These are phyloP conservation scores for Picocystis sp. DNA, from an alignment of 163 green algal species.

Conservation along the genomic window DNA sequence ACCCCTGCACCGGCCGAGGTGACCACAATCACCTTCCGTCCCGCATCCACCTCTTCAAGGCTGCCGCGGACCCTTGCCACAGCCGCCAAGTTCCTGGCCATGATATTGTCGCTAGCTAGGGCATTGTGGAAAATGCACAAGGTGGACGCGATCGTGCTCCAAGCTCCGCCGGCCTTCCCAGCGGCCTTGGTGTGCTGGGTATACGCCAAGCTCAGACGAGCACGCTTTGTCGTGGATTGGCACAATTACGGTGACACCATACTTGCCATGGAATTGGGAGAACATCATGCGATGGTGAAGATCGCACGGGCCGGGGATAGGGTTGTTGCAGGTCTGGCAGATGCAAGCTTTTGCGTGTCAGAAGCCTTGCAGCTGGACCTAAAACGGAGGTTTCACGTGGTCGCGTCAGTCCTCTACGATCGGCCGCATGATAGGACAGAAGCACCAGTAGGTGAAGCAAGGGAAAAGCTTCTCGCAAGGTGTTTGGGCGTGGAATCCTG, in stretches of 20 bases:
- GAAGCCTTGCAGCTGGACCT: slow-evolving; percentile 48
- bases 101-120: slow-evolving; percentile 41
- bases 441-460: slow-evolving; percentile 2
- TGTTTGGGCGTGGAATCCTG: slow-evolving; percentile 1
- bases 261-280: slow-evolving; percentile 47
- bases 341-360: slow-evolving; percentile 69
- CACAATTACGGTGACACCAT: slow-evolving; percentile 91
- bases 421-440: slow-evolving; percentile 50
- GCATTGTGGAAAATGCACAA: slow-evolving; percentile 14
- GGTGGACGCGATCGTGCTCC: slow-evolving; percentile 41
- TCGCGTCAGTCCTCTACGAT: slow-evolving; percentile 73
- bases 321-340: slow-evolving; percentile 4
- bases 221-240: slow-evolving; percentile 78
- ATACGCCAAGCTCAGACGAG: slow-evolving; percentile 33
- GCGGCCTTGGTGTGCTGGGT: slow-evolving; percentile 57
- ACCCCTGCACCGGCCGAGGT: too few relatives aligned
- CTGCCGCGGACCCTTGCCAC: slow-evolving; percentile 33
- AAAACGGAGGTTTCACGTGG: slow-evolving; percentile 13
- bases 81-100: slow-evolving; percentile 42
- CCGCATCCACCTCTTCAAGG: too few relatives aligned
- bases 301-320: not conserved
- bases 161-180: slow-evolving; percentile 83
- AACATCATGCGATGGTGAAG: slow-evolving; percentile 32
- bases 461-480: slow-evolving; percentile 2
- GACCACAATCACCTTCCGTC: too few relatives aligned